Evolutionary conservation across 441 rosid genomes (phyloP).

Genomic region (Omphalea diandra): DNA sequence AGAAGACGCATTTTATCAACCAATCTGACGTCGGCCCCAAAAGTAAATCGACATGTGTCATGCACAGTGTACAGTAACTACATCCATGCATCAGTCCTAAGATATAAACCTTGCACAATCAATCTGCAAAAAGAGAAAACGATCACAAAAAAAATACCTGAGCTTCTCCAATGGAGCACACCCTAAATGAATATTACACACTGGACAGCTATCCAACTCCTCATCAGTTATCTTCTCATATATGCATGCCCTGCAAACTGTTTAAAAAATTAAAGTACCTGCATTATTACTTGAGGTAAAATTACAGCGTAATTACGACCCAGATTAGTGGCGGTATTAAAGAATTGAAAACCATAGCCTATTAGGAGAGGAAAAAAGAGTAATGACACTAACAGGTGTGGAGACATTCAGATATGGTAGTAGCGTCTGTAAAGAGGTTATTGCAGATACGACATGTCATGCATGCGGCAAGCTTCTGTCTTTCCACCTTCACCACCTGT

Average conservation of each 20-base stretch:
- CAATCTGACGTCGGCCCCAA: too few species aligned
- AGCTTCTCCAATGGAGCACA: constrained; percentile 59
- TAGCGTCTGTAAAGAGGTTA: constrained; percentile 55
- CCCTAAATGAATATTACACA: constrained; percentile 59
- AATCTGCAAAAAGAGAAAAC: not conserved
- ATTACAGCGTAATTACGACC: not conserved
- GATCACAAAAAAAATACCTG: constrained; percentile 46
- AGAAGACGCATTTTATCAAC: too few species aligned
- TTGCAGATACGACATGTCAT: constrained; percentile 66
- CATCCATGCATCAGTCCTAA: too few species aligned
- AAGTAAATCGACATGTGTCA: too few species aligned
- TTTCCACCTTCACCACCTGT: constrained; percentile 41
- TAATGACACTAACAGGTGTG: constrained; percentile 53
- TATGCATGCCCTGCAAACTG: constrained; percentile 77
- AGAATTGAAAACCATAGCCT: too few species aligned
- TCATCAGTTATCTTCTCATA: constrained; percentile 56
- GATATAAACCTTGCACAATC: too few species aligned
- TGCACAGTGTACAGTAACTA: too few species aligned
- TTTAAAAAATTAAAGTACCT: constrained; percentile 17
- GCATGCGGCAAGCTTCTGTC: constrained; percentile 51
- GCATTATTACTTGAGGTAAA: not conserved
- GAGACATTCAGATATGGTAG: constrained; percentile 69
- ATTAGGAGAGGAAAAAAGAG: not conserved
- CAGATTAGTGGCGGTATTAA: not conserved
- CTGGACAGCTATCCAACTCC: constrained; percentile 60